Evolutionary conservation across 352 stramenopile species (phyloP).

Genomic region (Globisporangium sylvaticum): DNA sequence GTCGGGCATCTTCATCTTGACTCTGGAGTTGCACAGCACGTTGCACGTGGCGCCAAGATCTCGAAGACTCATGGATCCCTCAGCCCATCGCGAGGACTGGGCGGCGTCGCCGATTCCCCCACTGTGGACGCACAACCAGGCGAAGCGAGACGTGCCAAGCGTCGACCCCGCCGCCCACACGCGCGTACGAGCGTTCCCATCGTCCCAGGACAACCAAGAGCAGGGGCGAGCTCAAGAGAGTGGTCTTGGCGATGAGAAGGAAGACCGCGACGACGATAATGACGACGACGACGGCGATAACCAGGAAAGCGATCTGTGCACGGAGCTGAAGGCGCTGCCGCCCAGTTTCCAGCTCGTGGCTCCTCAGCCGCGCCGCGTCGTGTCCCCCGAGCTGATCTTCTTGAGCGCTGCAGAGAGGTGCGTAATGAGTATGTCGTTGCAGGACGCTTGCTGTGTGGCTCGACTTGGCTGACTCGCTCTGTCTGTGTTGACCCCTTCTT

Average conservation of each 20-base stretch:
- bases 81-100: background rate
- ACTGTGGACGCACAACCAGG: background rate
- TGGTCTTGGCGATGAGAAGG: background rate
- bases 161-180: constrained; percentile 3
- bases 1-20: background rate
- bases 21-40: no score
- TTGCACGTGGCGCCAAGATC: no score
- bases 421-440: background rate
- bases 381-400: constrained; percentile 25
- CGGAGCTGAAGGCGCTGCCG: background rate
- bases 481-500: no score
- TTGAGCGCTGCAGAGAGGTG: constrained; percentile 13
- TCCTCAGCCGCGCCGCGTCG: constrained; percentile 19
- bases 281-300: background rate
- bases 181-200: constrained; percentile 6
- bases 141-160: background rate
- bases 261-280: background rate
- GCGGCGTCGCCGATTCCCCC: background rate
- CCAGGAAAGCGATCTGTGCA: background rate
- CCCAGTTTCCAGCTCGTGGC: constrained; percentile 2
- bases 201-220: background rate
- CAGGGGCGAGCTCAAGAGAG: background rate
- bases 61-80: constrained; percentile 1
- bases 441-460: background rate
- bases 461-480: no score